These are phyloP conservation scores for Monilinia fructicola DNA, from an alignment of 2,329 filamentous ascomycete species.

Conservation along the genomic window DNA sequence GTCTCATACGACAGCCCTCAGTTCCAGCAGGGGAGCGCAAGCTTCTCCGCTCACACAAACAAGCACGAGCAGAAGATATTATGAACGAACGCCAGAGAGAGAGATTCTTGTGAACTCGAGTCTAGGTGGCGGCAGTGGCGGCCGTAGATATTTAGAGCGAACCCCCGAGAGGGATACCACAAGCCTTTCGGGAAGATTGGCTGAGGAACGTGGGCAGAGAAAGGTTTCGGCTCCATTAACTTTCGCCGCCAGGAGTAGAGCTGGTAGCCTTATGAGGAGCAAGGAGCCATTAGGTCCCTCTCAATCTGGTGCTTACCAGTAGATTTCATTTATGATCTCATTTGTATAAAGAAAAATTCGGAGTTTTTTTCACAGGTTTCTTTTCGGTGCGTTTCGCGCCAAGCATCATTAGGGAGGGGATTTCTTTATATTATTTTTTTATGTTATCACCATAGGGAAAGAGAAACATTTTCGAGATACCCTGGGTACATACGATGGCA, in stretches of 20 bases:
- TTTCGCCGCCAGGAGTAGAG: constrained; percentile 30
- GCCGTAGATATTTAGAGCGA: constrained; percentile 37
- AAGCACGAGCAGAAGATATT: constrained; percentile 26
- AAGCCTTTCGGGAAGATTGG: constrained; percentile 30
- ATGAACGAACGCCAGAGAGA: constrained; percentile 21
- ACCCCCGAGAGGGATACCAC: constrained; percentile 39
- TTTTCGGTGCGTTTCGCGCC: constrained; percentile 1
- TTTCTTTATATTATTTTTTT: constrained; percentile 17
- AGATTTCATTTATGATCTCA: constrained; percentile 19
- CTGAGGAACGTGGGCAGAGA: constrained; percentile 36
- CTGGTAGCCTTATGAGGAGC: constrained; percentile 32
- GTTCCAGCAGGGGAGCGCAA: constrained; percentile 56
- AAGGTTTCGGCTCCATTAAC: constrained; percentile 35
- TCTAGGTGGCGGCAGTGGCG: constrained; percentile 24
- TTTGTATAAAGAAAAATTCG: constrained; percentile 14
- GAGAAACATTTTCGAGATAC: constrained; percentile 23
- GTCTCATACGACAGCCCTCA: constrained; percentile 45
- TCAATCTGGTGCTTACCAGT: constrained; percentile 32
- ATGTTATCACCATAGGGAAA: constrained; percentile 14
- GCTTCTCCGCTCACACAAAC: constrained; percentile 46
- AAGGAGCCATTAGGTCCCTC: constrained; percentile 30
- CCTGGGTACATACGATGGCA: constrained; percentile 24
- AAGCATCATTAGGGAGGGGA: constrained; percentile 7
- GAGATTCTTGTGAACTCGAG: constrained; percentile 26
- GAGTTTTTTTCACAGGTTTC: constrained; percentile 13